Evolutionary conservation across 495 filamentous ascomycete genomes (phyloP).

Genomic region (Penicillium bialowiezense): DNA sequence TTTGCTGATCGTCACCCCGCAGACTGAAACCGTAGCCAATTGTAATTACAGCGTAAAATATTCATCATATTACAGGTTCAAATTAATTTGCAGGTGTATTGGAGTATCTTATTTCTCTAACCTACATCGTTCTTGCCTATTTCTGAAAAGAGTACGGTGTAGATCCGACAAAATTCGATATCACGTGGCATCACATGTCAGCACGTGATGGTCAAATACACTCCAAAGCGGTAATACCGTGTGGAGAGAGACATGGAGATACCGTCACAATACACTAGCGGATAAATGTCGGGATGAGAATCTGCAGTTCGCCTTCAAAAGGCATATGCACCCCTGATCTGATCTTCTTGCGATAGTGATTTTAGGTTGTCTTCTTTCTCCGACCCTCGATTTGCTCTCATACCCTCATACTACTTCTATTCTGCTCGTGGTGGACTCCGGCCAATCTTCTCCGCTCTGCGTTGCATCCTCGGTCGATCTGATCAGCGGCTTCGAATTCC

Average conservation of each 20-base stretch:
- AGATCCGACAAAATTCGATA: not conserved
- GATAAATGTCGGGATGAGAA: constrained; percentile 5
- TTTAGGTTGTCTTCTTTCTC: not conserved
- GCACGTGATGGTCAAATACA: not conserved
- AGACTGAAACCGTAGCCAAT: not conserved
- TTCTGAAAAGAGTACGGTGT: no score
- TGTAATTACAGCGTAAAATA: no score
- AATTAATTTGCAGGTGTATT: no score
- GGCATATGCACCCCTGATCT: constrained; percentile 1
- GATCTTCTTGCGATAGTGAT: not conserved
- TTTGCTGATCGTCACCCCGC: not conserved
- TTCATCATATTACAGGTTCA: no score
- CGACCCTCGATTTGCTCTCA: not conserved
- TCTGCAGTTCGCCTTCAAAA: not conserved
- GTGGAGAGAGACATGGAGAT: constrained; percentile 5
- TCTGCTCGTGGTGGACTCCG: not conserved
- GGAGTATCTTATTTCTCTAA: no score
- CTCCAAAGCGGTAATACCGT: not conserved
- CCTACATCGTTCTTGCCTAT: no score
- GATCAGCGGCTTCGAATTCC: constrained; percentile 9
- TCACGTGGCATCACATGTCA: not conserved
- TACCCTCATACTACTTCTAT: not conserved
- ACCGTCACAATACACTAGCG: constrained; percentile 1
- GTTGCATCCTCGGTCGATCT: constrained; percentile 3
- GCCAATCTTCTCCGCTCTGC: not conserved